Evolutionary conservation across 2,329 filamentous ascomycete genomes (phyloP).

Genomic region (Cercospora nicotianae): DNA sequence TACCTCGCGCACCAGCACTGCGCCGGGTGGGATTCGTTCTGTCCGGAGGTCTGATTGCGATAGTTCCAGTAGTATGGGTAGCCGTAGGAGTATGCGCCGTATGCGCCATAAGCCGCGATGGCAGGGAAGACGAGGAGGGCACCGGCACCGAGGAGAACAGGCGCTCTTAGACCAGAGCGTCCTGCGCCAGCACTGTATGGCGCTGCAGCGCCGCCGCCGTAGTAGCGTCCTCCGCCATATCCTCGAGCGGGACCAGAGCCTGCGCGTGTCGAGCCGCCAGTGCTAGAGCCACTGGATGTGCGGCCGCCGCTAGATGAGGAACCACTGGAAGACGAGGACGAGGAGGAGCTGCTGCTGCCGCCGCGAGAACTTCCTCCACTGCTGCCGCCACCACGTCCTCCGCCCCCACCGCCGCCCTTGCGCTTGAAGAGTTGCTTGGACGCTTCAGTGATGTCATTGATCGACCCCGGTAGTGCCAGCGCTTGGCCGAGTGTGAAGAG

Average conservation of each 20-base stretch:
- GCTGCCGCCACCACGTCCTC: constrained; percentile 42
- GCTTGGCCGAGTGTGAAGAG: constrained; percentile 37
- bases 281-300: constrained; percentile 22
- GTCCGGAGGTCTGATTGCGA: constrained; percentile 50
- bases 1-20: constrained; percentile 61
- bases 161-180: constrained; percentile 49
- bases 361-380: constrained; percentile 9
- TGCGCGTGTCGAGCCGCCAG: constrained; percentile 34
- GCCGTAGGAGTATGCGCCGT: constrained; percentile 61
- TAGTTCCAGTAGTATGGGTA: constrained; percentile 59
- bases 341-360: constrained; percentile 20
- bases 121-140: constrained; percentile 53
- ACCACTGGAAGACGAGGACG: constrained; percentile 21
- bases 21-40: constrained; percentile 61
- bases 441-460: constrained; percentile 38
- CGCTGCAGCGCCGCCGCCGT: constrained; percentile 62
- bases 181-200: constrained; percentile 62
- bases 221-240: constrained; percentile 62
- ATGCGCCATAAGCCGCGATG: constrained; percentile 64
- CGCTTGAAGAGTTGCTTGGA: constrained; percentile 45
- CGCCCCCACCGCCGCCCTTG: constrained; percentile 49
- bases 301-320: constrained; percentile 26
- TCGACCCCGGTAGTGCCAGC: constrained; percentile 34
- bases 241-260: constrained; percentile 59
- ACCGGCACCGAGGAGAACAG: constrained; percentile 54